These are phyloP conservation scores for Mortierella sp. DNA, from an alignment of 371 early-diverging fungal species.

Conservation along the genomic window DNA sequence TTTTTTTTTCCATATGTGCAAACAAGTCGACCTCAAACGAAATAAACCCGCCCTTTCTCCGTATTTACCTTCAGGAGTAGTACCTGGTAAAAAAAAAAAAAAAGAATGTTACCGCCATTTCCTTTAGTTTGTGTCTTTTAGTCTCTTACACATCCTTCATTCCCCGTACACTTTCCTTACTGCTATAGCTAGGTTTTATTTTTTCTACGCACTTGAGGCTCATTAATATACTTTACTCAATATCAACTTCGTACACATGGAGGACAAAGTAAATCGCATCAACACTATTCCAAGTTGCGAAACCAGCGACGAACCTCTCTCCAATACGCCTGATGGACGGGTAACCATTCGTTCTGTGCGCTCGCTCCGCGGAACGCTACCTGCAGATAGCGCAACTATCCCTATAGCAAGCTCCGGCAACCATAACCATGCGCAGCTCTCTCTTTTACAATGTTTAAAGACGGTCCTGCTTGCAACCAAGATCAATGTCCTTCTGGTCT, in stretches of 20 bases:
- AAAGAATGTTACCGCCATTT: not conserved
- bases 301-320: constrained; percentile 26
- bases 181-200: not conserved
- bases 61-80: not conserved
- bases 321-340: constrained; percentile 11
- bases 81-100: too few species aligned
- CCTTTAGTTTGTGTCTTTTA: not conserved
- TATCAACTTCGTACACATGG: not conserved
- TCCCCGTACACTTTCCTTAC: not conserved
- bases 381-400: constrained; percentile 9
- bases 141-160: not conserved
- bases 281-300: not conserved
- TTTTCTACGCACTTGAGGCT: not conserved
- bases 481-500: constrained; percentile 75
- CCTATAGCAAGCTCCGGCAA: constrained; percentile 1
- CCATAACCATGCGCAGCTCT: not conserved
- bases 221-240: not conserved
- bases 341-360: constrained; percentile 43
- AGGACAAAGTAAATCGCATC: not conserved
- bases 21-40: too few species aligned
- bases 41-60: not conserved
- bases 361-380: constrained; percentile 24
- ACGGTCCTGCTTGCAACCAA: constrained; percentile 68
- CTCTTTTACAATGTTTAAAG: constrained; percentile 48
- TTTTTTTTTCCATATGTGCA: too few species aligned